These are phyloP conservation scores for Suillus paluster DNA, from an alignment of 768 basidiomycete genomes.

Conservation along the genomic window DNA sequence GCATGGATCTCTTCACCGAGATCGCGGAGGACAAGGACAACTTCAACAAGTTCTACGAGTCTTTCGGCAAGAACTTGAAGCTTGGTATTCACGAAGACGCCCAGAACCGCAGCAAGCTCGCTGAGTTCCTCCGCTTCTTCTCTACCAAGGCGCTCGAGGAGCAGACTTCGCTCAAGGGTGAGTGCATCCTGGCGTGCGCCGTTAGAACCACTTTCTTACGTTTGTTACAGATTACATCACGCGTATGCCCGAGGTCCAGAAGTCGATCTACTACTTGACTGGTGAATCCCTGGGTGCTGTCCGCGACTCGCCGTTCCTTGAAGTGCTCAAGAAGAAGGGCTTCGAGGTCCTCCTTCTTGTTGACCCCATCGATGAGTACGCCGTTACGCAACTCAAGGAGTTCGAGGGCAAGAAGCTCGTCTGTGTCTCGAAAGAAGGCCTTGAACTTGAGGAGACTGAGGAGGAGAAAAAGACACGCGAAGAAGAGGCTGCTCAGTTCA, in stretches of 20 bases:
- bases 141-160: constrained; percentile 94
- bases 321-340: constrained; percentile 99
- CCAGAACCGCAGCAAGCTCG: constrained; percentile 98
- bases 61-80: constrained; percentile 99
- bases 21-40: constrained; percentile 99
- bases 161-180: constrained; percentile 91
- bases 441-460: constrained; percentile 98
- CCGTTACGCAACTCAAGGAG: constrained; percentile 98
- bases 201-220: background rate
- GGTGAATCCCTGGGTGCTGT: constrained; percentile 93
- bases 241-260: constrained; percentile 98
- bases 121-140: constrained; percentile 98
- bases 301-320: constrained; percentile 97
- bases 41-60: constrained; percentile 95
- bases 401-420: constrained; percentile 97
- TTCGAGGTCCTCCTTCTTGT: constrained; percentile 97
- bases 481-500: constrained; percentile 80
- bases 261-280: constrained; percentile 99
- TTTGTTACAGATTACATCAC: constrained; percentile 87
- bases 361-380: constrained; percentile 99
- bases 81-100: constrained; percentile 99
- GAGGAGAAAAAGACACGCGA: constrained; percentile 95
- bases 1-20: constrained; percentile 91
- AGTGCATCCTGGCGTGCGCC: constrained; percentile 20
- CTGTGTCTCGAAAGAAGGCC: constrained; percentile 98